Evolutionary conservation across 352 stramenopile genomes (phyloP), one percentile per base, ranked within the genome.

Genomic region (Pythium aphanidermatum): DNA sequence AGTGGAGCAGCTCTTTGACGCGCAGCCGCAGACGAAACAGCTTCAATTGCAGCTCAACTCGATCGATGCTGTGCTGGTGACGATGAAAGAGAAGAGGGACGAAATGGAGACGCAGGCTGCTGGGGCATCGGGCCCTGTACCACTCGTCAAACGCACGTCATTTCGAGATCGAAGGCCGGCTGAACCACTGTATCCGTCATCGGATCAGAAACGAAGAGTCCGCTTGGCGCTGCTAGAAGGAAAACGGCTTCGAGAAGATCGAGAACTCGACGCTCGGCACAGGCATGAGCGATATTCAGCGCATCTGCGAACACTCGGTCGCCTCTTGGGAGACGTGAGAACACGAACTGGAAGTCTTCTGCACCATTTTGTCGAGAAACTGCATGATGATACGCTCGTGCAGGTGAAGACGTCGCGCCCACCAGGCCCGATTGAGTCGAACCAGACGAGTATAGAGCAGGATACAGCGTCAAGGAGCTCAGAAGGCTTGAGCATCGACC

Each of bases 1-100:
- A 2, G 24, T 46, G 1, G 55, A 63, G 26, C 40, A 40, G 33
- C 27, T 63, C 9, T 58, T 50, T 16, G 36, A 55, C 20, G 27
- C 48, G 5, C 43, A 53, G 3, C 42, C 55, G n/a, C 34, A 47
- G 11, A 21, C 31, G 9, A 47, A 53, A 17, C 48, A 63, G 17
- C n/a, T 55, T n/a, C 33, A 63, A 29, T 27, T 58, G 5, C 55
- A 63, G 36, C 31, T 63, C 6, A 38, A 47, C 12, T 51, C 41
- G 1, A 12, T 58, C 4, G 48, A 58, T 1, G 24, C 7, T 1
- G n/a, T 63, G 21, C 19, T 58, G 6, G 6, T 1, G 1, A 44
- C 27, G 9, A 50, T 55, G 42, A 13, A 34, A 20, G 11, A 21
- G 4, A 54, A 45, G 17, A 14, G 21, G 4, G 55, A 63, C 0